Conservation (phyloP, 176 grass and related monocot species). For the Phyllostachys edulis region DNA sequence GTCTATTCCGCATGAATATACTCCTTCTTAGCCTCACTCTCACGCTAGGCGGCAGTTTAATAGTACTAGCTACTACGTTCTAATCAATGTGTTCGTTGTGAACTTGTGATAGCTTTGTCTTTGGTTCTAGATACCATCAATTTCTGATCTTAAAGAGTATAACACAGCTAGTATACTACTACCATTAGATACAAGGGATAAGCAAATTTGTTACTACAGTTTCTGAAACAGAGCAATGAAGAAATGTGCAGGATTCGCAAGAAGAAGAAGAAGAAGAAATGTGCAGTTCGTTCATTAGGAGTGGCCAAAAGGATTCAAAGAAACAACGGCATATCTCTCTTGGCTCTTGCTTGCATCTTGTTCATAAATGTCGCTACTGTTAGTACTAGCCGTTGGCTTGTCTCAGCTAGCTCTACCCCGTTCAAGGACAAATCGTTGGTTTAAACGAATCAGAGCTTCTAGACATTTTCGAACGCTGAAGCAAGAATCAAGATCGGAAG, state of each 20-base stretch:
- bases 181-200: no score
- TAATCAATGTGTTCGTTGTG: not conserved
- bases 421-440: not conserved
- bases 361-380: not conserved
- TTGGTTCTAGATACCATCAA: not conserved
- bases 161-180: not conserved
- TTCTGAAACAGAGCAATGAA: not conserved
- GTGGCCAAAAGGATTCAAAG: not conserved
- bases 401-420: not conserved
- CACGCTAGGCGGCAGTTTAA: not conserved
- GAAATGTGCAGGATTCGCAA: not conserved
- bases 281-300: not conserved
- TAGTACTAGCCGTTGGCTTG: not conserved
- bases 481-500: not conserved
- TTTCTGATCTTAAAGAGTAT: not conserved
- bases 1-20: not conserved
- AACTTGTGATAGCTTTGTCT: not conserved
- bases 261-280: no score
- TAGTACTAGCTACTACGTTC: not conserved
- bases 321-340: not conserved
- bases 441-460: not conserved
- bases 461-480: not conserved
- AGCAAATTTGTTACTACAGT: not conserved
- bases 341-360: not conserved
- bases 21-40: not conserved